Evolutionary conservation across 371 early-diverging fungal genomes (phyloP), one percentile per base, ranked within the genome.

Genomic region (Lichtheimia hyalospora): DNA sequence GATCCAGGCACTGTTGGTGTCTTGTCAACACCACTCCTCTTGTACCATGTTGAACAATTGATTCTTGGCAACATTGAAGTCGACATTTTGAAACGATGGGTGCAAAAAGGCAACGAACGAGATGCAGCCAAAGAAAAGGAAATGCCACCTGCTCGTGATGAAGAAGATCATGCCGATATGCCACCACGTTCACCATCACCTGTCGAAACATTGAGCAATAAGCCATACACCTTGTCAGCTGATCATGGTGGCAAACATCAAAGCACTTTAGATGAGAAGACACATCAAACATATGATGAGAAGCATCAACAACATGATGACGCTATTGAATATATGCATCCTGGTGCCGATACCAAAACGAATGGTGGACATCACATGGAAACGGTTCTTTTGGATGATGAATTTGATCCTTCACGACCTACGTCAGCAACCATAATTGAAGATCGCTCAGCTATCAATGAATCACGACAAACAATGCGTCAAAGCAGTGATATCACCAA

Each of bases 31-130:
- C 89, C 89, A 1, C 61, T 89, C 44, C 64, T 89, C 40, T 69
- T 88, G 49, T 89, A 89, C 61, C 88, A 89, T 62, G 85, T 86
- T 15, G 83, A 81, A 58, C 89, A 89, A 49, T 61, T 89, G 39
- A 81, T 88, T 60, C 66, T 83, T n/a, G 88, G 88, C 6, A 79
- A 83, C 2, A 73, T 85, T 52, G 73, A 85, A 69, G 84, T 87
- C 49, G 59, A 72, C 14, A 60, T 77, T 63, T 66, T 89, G 41
- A 78, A 77, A 58, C 70, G 64, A 24, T 88, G 86, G 85, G 82
- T 87, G 2, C 53, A 53, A 41, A 65, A 73, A 12, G 82, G 82
- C 10, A 65, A 74, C 23, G 64, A 66, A 63, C 51, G 66, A 55
- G 52, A 57, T 18, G 63, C 60, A 25, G 43, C 23, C 14, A 34